phyloP scores from a whole-genome alignment of 768 basidiomycete species.

The Kwoniella mangroviensis region DNA sequence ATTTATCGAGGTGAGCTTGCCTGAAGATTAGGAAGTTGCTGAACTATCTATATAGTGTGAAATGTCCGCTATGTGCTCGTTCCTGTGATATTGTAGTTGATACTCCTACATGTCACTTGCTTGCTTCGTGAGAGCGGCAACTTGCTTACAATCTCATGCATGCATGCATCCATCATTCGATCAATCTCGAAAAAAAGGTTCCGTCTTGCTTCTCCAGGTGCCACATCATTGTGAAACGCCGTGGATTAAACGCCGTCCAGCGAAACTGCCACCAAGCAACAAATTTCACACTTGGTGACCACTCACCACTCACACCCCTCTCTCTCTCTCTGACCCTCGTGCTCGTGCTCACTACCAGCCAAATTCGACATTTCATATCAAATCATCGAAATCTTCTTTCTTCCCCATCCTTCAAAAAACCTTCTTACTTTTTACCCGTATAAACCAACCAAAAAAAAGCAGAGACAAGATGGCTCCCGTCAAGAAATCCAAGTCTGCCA shows the following conservation, averaged over 20 bases:
- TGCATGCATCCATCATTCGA: neutral
- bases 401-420: conserved; percentile 12
- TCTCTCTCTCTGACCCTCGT: conserved; percentile 1
- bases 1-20: no score
- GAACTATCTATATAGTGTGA: neutral
- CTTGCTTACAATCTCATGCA: neutral
- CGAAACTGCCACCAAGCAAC: conserved; percentile 33
- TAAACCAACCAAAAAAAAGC: conserved; percentile 11
- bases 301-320: neutral
- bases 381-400: neutral
- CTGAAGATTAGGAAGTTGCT: no score
- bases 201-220: neutral
- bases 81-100: no score
- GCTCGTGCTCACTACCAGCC: conserved; percentile 14
- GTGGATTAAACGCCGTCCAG: conserved; percentile 17
- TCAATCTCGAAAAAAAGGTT: neutral
- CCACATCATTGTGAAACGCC: conserved; percentile 21
- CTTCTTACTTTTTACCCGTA: conserved; percentile 17
- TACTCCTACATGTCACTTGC: no score
- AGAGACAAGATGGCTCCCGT: conserved; percentile 76
- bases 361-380: conserved; percentile 3
- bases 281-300: neutral
- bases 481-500: conserved; percentile 92
- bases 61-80: neutral
- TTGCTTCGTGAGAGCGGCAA: neutral